These are phyloP conservation scores for Paecilomyces dactylethromorphus DNA, from an alignment of 2,329 filamentous ascomycete genomes.

Conservation along the genomic window DNA sequence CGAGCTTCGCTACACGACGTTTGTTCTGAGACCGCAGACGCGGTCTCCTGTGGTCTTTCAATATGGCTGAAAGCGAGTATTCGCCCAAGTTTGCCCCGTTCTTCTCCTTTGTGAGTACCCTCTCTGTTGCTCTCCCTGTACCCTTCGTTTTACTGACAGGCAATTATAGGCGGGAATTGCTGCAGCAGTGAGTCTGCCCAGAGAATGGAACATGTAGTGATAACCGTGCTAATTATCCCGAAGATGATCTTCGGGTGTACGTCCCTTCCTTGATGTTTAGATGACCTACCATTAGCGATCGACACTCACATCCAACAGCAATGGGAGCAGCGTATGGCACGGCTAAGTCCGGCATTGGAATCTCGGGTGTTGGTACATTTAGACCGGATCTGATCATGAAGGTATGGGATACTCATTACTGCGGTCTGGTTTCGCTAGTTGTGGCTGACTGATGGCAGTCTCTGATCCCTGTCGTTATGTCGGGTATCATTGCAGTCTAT, in stretches of 20 bases:
- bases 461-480: constrained; percentile 67
- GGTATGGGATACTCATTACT: constrained; percentile 30
- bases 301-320: constrained; percentile 37
- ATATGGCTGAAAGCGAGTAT: constrained; percentile 43
- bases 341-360: constrained; percentile 62
- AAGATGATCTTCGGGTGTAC: constrained; percentile 49
- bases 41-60: constrained; percentile 50
- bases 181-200: constrained; percentile 36
- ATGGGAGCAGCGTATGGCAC: constrained; percentile 62
- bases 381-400: constrained; percentile 64
- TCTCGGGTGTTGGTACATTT: constrained; percentile 60
- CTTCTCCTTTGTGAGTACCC: constrained; percentile 56
- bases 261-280: constrained; percentile 13
- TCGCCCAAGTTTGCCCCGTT: constrained; percentile 61
- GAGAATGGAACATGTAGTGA: neutral
- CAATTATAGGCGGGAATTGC: constrained; percentile 41
- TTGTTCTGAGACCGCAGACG: constrained; percentile 81
- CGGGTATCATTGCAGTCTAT: constrained; percentile 97
- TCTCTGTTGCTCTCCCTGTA: neutral
- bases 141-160: constrained; percentile 17
- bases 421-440: neutral
- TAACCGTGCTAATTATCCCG: constrained; percentile 18
- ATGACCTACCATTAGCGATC: constrained; percentile 4
- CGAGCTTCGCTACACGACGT: neutral
- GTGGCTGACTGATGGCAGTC: constrained; percentile 31